Base-by-base conservation (phyloP, 805 yeast species). In the Citeromyces matritensis region DNA sequence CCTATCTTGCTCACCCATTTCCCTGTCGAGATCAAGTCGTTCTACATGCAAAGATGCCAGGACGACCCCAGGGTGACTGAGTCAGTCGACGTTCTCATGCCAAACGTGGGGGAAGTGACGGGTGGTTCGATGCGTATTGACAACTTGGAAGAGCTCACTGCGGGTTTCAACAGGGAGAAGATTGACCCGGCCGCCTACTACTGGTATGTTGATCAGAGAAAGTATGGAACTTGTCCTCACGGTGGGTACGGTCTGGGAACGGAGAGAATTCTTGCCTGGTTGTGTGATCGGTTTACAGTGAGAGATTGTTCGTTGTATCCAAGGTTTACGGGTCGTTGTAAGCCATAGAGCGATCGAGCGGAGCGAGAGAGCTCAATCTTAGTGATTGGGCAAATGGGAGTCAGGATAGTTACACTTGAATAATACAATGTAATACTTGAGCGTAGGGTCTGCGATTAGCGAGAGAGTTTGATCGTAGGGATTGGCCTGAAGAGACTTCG, bases 221-320 rank as follows among this genome's bases (percentile, higher is more conserved):
- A 80, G 60, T 91, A 91, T 60, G 99, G 99, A 56, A 79, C 96
- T 9, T 81, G 83, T 60, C 96, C 96, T 26, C 98, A 91, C 53
- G 99, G 99, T 57, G 99, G 99, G 43, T 91, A 91, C 62, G 99
- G 99, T 49, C 60, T 91, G 42, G 99, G 99, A 43, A 84, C 95
- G 24, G 99, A 91, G 64, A 80, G 99, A 62, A 83, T 91, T 49
- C 68, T 91, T 44, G 98, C 98, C 26, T 91, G 98, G 98, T 69
- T 91, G 52, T 85, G 95, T 64, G 78, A 86, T 71, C 71, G 98
- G 59, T 91, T 73, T 66, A 93, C 99, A 23, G 99, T 91, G 39
- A 81, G 98, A 63, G 98, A 91, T 57, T 91, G 98, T 58, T 80
- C 95, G 21, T 66, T 93, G 58, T 91, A 88, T 58, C 99, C 99